Base-by-base conservation (phyloP, 2,329 filamentous ascomycete species). In the Herpotrichia juniperi region DNA sequence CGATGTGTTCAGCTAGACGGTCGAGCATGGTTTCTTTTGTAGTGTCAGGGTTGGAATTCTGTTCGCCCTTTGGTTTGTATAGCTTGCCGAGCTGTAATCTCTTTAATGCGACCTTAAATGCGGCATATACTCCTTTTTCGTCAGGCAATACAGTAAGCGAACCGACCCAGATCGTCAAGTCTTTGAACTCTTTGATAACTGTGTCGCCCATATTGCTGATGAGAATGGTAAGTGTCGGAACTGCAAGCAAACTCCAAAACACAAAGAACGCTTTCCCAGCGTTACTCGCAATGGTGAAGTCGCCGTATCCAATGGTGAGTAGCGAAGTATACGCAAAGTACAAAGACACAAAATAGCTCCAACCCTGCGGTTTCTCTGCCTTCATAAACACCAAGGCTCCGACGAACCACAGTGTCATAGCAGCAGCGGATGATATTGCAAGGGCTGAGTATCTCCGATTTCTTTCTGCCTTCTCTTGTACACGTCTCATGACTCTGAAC, bases 281-380 rank as follows among this genome's bases (percentile, higher is more conserved):
- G 55, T 83, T 83, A 45, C 75, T 78, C 12, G 69, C 66, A 0
- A 77, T 78, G 1, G 69, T 67, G 19, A 76, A 70, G 56, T 83
- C 81, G 24, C 82, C 81, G 55, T 84, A 84, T 1, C 82, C 81
- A 39, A 84, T 82, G 0, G 82, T 84, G 22, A 83, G 62, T 10
- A 84, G 75, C 4, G 76, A 77, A 0, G 76, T 78, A 58, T 81
- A 84, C 4, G 79, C 71, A 59, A 83, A 84, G 61, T 84, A 84
- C 1, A 84, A 63, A 0, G 76, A 69, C 4, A 76, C 64, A 52
- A 83, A 83, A 63, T 83, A 83, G 3, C 73, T 76, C 79, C 80
- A 83, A 4, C 66, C 67, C 48, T 79, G 69, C 1, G 71, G 69
- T 28, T 70, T 68, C 54, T 84, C 81, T 1, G 78, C 69, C 3